These are phyloP conservation scores for Tetraselmis chui DNA, from an alignment of 139 green algal species.

Conservation along the genomic window DNA sequence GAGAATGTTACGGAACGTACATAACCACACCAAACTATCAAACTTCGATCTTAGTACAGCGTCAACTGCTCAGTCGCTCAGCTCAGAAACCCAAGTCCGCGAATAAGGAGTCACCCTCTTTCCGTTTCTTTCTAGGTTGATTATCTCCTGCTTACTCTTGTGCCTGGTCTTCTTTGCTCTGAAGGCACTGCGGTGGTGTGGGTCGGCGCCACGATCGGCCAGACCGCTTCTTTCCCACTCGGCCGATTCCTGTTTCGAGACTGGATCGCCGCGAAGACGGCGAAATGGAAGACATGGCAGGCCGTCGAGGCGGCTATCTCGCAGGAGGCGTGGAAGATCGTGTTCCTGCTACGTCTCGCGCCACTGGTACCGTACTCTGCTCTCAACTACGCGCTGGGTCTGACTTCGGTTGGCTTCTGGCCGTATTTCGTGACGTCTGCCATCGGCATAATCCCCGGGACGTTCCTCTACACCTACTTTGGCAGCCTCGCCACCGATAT, in stretches of 20 bases:
- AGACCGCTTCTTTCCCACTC: conserved; percentile 47
- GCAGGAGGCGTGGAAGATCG: conserved; percentile 26
- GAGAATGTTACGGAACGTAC: too few species aligned
- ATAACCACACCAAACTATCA: too few species aligned
- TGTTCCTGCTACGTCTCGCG: conserved; percentile 5
- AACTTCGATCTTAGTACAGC: too few species aligned
- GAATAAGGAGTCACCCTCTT: too few species aligned
- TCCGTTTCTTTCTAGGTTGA: too few species aligned
- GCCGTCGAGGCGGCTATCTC: not conserved
- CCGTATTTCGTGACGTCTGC: conserved; percentile 31
- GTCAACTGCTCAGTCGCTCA: too few species aligned
- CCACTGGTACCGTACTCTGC: not conserved
- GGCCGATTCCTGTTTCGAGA: conserved; percentile 40
- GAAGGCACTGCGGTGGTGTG: conserved; percentile 33
- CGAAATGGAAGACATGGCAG: conserved; percentile 34
- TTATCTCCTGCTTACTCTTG: too few species aligned
- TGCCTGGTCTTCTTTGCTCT: not conserved
- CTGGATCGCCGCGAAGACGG: conserved; percentile 26
- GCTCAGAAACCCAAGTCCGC: too few species aligned
- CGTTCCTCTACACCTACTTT: conserved; percentile 19
- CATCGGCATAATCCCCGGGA: conserved; percentile 25
- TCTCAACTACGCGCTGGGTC: conserved; percentile 9
- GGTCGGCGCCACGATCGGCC: conserved; percentile 32
- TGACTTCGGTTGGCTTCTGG: conserved; percentile 19
- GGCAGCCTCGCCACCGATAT: conserved; percentile 26